phyloP scores from a whole-genome alignment of 371 early-diverging fungal genomes.

The Mortierella sp. region DNA sequence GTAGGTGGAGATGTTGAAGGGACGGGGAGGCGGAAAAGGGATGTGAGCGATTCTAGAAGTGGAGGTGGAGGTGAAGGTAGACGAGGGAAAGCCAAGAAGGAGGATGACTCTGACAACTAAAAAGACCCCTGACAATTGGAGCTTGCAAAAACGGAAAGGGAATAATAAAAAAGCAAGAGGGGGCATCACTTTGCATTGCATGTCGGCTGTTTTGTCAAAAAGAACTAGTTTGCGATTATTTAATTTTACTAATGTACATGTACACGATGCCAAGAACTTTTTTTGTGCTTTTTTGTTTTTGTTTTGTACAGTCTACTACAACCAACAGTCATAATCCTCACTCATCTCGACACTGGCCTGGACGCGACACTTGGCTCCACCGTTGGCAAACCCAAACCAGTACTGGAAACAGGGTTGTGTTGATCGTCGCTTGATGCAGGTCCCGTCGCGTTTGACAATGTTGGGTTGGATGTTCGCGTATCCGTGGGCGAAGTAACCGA shows the following conservation, averaged over 20 bases:
- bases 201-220: not conserved
- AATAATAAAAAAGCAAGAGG: not conserved
- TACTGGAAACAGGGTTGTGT: slow-evolving; percentile 58
- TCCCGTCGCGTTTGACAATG: slow-evolving; percentile 47
- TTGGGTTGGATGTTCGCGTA: slow-evolving; percentile 49
- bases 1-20: not conserved
- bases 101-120: not conserved
- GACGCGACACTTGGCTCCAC: slow-evolving; percentile 42
- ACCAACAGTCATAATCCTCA: slow-evolving; percentile 57
- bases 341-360: slow-evolving; percentile 44
- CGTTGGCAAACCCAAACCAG: slow-evolving; percentile 56
- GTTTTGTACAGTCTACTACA: slow-evolving; percentile 11
- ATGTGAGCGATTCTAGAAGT: not conserved
- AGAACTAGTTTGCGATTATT: no score
- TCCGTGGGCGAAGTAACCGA: slow-evolving; percentile 53
- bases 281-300: not conserved
- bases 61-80: not conserved
- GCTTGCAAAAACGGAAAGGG: no score
- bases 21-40: slow-evolving; percentile 12
- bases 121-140: no score
- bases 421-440: slow-evolving; percentile 43
- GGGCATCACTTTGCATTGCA: not conserved
- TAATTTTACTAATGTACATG: slow-evolving; percentile 4
- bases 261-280: not conserved
- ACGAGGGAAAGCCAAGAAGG: slow-evolving; percentile 2